These are phyloP conservation scores for Saccharomyces hybrid DNA, from an alignment of 1,139 yeast species.

Conservation along the genomic window DNA sequence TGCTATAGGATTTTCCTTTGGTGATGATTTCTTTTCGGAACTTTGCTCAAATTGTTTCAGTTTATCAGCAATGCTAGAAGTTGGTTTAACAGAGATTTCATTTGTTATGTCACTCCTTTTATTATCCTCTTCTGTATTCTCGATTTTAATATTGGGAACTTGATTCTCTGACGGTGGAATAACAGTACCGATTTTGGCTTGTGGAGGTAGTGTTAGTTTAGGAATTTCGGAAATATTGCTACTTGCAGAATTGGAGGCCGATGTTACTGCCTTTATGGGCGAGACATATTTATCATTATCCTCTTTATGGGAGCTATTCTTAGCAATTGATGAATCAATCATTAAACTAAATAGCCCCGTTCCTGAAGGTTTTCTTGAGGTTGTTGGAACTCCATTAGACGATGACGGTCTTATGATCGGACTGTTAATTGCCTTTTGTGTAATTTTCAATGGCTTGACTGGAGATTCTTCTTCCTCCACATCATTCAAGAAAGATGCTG, in stretches of 20 bases:
- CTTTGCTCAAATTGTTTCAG: background rate
- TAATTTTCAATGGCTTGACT: slow-evolving; percentile 32
- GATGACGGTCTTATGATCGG: slow-evolving; percentile 12
- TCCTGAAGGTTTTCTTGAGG: slow-evolving; percentile 27
- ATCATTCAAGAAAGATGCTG: slow-evolving; percentile 4
- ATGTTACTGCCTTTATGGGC: background rate
- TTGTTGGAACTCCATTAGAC: background rate
- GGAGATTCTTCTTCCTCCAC: slow-evolving; percentile 25
- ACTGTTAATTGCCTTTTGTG: slow-evolving; percentile 25
- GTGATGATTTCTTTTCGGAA: background rate
- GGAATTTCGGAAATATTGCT: background rate
- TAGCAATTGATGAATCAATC: slow-evolving; percentile 13
- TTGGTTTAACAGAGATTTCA: background rate
- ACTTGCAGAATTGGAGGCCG: background rate
- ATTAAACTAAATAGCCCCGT: slow-evolving; percentile 25
- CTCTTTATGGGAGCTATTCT: background rate
- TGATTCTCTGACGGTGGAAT: background rate
- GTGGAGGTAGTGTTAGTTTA: background rate
- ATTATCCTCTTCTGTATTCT: background rate
- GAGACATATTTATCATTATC: background rate
- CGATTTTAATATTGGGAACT: background rate
- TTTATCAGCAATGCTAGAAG: background rate
- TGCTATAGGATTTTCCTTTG: background rate
- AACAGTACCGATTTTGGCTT: background rate
- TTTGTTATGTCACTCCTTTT: background rate